Evolutionary conservation across 805 yeast genomes (phyloP).

Genomic region (Saccharomycopsis sp.): DNA sequence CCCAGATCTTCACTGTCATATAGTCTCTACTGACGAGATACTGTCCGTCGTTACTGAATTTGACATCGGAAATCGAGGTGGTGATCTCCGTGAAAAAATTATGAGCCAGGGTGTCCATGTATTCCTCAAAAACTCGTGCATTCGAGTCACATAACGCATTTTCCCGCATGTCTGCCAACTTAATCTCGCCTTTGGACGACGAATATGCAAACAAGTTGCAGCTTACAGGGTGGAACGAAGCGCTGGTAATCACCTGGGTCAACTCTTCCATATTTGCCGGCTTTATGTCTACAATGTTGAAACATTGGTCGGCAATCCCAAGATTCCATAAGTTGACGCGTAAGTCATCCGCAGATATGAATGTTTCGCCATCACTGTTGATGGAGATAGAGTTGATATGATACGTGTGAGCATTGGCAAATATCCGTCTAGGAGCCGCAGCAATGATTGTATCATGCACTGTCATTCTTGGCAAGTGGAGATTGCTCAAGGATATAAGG

Average conservation of each 20-base stretch:
- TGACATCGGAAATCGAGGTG: slow-evolving; percentile 86
- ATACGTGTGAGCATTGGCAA: slow-evolving; percentile 95
- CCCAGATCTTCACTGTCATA: slow-evolving; percentile 97
- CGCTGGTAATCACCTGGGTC: slow-evolving; percentile 94
- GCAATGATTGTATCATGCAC: slow-evolving; percentile 92
- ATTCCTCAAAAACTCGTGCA: slow-evolving; percentile 84
- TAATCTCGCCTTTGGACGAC: slow-evolving; percentile 90
- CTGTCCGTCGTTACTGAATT: slow-evolving; percentile 86
- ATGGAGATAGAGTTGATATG: slow-evolving; percentile 94
- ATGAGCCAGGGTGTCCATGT: slow-evolving; percentile 85
- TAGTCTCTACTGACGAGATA: slow-evolving; percentile 96
- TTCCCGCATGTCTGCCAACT: slow-evolving; percentile 93
- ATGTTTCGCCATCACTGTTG: slow-evolving; percentile 94
- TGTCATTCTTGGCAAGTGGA: slow-evolving; percentile 83
- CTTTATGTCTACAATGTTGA: slow-evolving; percentile 95
- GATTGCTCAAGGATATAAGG: slow-evolving; percentile 35
- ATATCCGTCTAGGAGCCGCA: slow-evolving; percentile 87
- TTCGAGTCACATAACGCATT: slow-evolving; percentile 91
- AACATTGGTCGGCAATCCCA: slow-evolving; percentile 88
- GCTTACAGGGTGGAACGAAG: slow-evolving; percentile 89
- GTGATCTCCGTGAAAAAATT: slow-evolving; percentile 97
- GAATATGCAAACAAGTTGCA: slow-evolving; percentile 95
- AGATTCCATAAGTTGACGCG: slow-evolving; percentile 94
- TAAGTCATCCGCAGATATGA: slow-evolving; percentile 85
- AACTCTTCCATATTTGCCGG: slow-evolving; percentile 98